phyloP scores from a whole-genome alignment of 495 filamentous ascomycete species.

The Neurospora africana region DNA sequence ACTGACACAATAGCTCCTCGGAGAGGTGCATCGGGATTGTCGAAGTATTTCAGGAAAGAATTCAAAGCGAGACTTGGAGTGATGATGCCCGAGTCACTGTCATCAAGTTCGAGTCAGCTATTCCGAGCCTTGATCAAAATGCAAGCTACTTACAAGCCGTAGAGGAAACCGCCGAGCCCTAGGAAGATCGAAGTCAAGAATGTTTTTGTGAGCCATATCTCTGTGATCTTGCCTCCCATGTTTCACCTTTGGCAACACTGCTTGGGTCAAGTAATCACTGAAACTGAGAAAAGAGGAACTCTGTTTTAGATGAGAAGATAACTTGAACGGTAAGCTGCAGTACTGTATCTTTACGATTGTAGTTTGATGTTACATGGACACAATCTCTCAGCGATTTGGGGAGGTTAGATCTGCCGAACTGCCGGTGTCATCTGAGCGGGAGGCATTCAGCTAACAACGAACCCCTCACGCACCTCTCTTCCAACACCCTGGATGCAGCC shows the following conservation, averaged over 20 bases:
- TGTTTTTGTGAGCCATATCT: slow-evolving; percentile 18
- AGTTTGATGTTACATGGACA: not conserved
- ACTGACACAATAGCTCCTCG: slow-evolving; percentile 42
- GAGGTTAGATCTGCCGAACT: not conserved
- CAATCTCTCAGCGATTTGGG: not conserved
- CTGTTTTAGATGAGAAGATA: not conserved
- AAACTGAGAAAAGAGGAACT: not conserved
- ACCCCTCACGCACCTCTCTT: not conserved
- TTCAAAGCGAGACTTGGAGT: slow-evolving; percentile 33
- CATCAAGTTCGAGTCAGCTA: not conserved
- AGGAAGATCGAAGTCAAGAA: slow-evolving; percentile 26
- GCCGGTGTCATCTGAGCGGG: not conserved
- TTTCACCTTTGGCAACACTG: not conserved
- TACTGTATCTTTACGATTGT: not conserved
- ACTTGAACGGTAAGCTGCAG: not conserved
- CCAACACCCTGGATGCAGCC: not conserved
- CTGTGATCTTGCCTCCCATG: not conserved
- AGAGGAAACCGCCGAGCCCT: slow-evolving; percentile 26
- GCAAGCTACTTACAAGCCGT: slow-evolving; percentile 19
- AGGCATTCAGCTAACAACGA: not conserved
- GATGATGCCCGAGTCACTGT: slow-evolving; percentile 33
- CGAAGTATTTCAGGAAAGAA: slow-evolving; percentile 33
- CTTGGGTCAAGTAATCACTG: not conserved
- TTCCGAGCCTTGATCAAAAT: not conserved
- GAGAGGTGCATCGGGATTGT: slow-evolving; percentile 29